Evolutionary conservation across 176 grass and related monocot genomes (phyloP).

Genomic region (Bromus sterilis): DNA sequence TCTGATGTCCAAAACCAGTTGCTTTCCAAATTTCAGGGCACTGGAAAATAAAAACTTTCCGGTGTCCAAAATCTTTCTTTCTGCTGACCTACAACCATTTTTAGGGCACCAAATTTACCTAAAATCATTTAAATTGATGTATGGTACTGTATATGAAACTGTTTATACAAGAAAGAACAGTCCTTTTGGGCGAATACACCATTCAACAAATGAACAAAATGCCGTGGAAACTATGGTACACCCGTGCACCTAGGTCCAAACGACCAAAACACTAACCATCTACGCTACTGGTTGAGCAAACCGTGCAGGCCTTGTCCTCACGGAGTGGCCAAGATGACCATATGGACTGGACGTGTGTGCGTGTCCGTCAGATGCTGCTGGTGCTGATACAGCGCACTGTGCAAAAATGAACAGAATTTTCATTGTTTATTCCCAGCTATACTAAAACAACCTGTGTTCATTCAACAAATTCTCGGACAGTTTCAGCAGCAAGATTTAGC

Average conservation of each 20-base stretch:
- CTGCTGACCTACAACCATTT: too few species aligned
- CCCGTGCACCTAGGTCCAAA: not conserved
- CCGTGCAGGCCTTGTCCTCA: not conserved
- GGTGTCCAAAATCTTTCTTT: too few species aligned
- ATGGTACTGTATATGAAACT: not conserved
- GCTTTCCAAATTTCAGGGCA: too few species aligned
- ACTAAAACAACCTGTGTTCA: not conserved
- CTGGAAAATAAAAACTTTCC: too few species aligned
- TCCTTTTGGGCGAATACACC: not conserved
- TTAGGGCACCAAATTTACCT: too few species aligned
- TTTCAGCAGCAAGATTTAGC: conserved; percentile 9
- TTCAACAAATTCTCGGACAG: not conserved
- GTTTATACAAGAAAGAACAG: not conserved
- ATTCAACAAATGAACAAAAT: not conserved
- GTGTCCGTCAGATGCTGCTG: not conserved
- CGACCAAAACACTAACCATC: not conserved
- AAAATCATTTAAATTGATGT: not conserved
- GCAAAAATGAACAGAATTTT: not conserved
- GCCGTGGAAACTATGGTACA: not conserved
- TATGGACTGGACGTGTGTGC: not conserved
- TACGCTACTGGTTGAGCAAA: not conserved
- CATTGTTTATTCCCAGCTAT: conserved; percentile 8
- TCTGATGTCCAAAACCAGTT: too few species aligned
- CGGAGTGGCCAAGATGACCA: not conserved
- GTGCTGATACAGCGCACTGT: not conserved